A percentile compares a stretch with the other conserved stretches of the same genome.
Evolutionary conservation across 2,329 filamentous ascomycete genomes (phyloP).

Genomic region (Hymenoscyphus repandus): DNA sequence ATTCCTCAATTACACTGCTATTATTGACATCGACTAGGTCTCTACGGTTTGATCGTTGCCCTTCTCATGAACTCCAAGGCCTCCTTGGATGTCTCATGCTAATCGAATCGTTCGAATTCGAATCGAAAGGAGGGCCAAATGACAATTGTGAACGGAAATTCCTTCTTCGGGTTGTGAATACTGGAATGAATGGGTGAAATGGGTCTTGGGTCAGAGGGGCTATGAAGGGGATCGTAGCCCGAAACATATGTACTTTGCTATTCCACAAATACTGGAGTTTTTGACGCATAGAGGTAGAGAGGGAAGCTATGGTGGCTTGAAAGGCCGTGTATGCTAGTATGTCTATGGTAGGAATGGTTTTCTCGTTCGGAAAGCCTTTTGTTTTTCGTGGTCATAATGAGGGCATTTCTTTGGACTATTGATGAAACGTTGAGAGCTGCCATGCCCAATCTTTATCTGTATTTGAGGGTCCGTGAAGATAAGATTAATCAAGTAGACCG

Average conservation of each 20-base stretch:
- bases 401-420: too few species aligned
- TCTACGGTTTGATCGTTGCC: slow-evolving; percentile 64
- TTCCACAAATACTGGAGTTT: slow-evolving; percentile 28
- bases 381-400: neutral
- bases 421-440: too few species aligned
- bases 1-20: neutral
- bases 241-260: slow-evolving; percentile 31
- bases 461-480: too few species aligned
- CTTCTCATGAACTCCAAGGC: slow-evolving; percentile 99
- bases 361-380: neutral
- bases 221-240: slow-evolving; percentile 19
- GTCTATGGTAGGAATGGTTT: slow-evolving; percentile 26
- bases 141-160: slow-evolving; percentile 25
- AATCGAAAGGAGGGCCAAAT: slow-evolving; percentile 21
- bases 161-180: slow-evolving; percentile 28
- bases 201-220: slow-evolving; percentile 14
- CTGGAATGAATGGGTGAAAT: slow-evolving; percentile 14
- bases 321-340: slow-evolving; percentile 31
- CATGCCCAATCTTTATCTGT: too few species aligned
- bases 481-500: too few species aligned
- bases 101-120: slow-evolving; percentile 29
- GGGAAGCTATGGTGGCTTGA: slow-evolving; percentile 24
- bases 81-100: slow-evolving; percentile 57
- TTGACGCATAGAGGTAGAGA: slow-evolving; percentile 32
- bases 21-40: neutral